Evolutionary conservation across 2,329 filamentous ascomycete species (phyloP).

Genomic region (Scytalidium lignicola): DNA sequence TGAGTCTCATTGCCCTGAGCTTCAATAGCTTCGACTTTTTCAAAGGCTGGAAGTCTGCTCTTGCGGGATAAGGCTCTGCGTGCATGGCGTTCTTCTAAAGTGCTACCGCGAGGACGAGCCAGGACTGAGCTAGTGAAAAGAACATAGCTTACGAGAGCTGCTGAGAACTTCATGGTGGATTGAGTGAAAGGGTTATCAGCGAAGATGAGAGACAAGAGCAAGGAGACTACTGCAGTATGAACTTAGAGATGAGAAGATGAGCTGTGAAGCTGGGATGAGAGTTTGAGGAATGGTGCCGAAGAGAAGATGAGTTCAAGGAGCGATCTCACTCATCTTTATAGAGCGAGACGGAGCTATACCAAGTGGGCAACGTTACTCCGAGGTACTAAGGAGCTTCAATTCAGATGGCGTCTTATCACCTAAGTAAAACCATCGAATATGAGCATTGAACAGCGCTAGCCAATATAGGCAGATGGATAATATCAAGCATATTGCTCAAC

Average conservation of each 20-base stretch:
- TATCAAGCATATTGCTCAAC: background rate
- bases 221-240: too few relatives aligned
- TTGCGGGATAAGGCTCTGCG: background rate
- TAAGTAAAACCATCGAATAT: background rate
- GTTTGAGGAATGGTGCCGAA: background rate
- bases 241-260: background rate
- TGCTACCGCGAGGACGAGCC: background rate
- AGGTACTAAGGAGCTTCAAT: background rate
- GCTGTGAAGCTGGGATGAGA: background rate
- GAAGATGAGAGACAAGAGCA: background rate
- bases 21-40: background rate
- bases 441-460: background rate
- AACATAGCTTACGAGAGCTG: background rate
- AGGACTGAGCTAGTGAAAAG: background rate
- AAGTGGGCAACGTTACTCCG: background rate
- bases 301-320: background rate
- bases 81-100: background rate
- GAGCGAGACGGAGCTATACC: background rate
- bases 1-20: slow-evolving; percentile 19
- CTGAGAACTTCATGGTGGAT: background rate
- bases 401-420: background rate
- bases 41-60: background rate
- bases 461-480: background rate
- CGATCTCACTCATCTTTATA: background rate
- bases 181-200: background rate